Conservation (phyloP, 441 rosid genomes). For the Erysimum cheiri region DNA sequence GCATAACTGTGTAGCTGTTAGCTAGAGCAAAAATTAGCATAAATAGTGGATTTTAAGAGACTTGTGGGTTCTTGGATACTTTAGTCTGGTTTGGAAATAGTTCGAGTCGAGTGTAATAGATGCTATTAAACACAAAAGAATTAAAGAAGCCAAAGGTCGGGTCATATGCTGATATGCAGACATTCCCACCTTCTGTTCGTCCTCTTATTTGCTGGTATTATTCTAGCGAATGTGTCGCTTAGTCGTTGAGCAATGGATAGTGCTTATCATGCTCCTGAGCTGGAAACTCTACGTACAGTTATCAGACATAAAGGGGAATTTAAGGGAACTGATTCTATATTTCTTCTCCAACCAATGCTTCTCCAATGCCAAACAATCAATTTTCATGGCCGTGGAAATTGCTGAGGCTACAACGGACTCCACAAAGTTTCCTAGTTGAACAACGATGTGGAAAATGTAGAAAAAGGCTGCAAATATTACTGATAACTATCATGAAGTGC, state of each 20-base stretch:
- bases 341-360: background rate
- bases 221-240: background rate
- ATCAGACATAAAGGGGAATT: background rate
- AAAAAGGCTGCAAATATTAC: background rate
- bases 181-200: background rate
- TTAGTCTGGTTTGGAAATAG: background rate
- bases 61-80: background rate
- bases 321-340: background rate
- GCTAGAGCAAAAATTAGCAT: background rate
- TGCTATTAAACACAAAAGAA: background rate
- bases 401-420: background rate
- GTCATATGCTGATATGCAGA: background rate
- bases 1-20: background rate
- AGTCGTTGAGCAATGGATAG: background rate
- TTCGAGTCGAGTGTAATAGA: background rate
- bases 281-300: background rate
- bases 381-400: background rate
- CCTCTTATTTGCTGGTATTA: background rate
- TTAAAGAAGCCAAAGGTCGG: background rate
- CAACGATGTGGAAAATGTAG: background rate
- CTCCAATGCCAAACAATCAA: background rate
- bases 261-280: background rate
- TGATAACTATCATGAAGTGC: background rate
- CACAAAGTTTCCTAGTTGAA: background rate
- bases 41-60: background rate